Conservation (phyloP, 2,329 filamentous ascomycete species). For the Ophiostoma triangulosporum region DNA sequence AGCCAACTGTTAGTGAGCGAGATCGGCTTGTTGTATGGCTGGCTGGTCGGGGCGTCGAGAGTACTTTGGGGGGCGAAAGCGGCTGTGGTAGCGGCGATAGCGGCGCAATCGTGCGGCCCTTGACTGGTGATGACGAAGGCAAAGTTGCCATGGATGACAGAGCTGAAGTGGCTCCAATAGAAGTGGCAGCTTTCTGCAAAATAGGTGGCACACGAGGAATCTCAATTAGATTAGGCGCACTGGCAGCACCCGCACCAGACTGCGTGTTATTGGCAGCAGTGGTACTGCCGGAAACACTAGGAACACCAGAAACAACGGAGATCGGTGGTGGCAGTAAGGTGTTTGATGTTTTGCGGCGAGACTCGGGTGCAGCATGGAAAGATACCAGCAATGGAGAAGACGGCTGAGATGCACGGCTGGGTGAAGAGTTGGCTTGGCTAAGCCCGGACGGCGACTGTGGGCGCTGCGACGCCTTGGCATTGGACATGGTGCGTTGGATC, state of each 20-base stretch:
- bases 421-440: conserved; percentile 72
- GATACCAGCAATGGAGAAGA: conserved; percentile 91
- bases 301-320: not conserved
- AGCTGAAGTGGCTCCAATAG: conserved; percentile 29
- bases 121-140: conserved; percentile 29
- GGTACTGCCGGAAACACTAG: not conserved
- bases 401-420: conserved; percentile 64
- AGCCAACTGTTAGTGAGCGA: conserved; percentile 84
- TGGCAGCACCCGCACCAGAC: not conserved
- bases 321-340: conserved; percentile 60
- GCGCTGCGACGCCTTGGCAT: conserved; percentile 62
- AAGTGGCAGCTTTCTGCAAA: conserved; percentile 46
- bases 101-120: conserved; percentile 30
- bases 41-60: conserved; percentile 45
- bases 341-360: conserved; percentile 78
- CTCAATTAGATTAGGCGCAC: conserved; percentile 43
- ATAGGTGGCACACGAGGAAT: conserved; percentile 48
- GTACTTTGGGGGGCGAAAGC: conserved; percentile 49
- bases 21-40: conserved; percentile 55
- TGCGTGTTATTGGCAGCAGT: not conserved
- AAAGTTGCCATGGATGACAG: not conserved
- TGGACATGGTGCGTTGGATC: conserved; percentile 69
- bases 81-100: conserved; percentile 36
- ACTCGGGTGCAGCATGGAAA: conserved; percentile 74
- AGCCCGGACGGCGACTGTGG: conserved; percentile 76